These are phyloP conservation scores for Globisporangium radiosum DNA, from an alignment of 352 stramenopile species.

Conservation along the genomic window DNA sequence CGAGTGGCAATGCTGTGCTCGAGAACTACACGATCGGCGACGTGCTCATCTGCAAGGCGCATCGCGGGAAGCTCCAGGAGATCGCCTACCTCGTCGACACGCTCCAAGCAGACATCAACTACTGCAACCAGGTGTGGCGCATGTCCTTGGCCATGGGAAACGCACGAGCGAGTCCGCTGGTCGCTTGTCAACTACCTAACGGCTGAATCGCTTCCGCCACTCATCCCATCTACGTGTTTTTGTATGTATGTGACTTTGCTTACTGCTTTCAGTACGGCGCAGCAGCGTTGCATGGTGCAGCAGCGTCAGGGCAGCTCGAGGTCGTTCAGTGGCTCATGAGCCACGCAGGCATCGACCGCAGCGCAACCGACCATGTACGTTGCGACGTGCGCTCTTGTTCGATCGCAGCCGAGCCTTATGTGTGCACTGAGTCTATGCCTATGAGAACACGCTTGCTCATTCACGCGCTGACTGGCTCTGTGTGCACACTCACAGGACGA, in stretches of 20 bases:
- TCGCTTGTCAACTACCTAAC: too few relatives aligned
- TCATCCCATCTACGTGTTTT: too few relatives aligned
- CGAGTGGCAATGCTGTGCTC: conserved; percentile 37
- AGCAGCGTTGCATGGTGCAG: conserved; percentile 68
- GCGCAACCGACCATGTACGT: conserved; percentile 62
- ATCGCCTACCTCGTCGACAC: conserved; percentile 68
- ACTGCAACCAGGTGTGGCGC: conserved; percentile 70
- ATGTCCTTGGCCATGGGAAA: background rate
- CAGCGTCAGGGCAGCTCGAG: conserved; percentile 71
- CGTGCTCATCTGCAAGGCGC: conserved; percentile 80
- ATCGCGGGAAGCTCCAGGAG: conserved; percentile 79
- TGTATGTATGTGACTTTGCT: too few relatives aligned
- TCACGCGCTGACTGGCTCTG: background rate
- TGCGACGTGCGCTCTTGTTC: too few relatives aligned
- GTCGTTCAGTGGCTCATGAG: conserved; percentile 76
- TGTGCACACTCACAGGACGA: conserved; percentile 35
- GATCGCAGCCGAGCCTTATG: too few relatives aligned
- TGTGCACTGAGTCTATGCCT: background rate
- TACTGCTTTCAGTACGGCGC: conserved; percentile 56
- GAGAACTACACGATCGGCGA: conserved; percentile 82
- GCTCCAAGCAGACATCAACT: conserved; percentile 78
- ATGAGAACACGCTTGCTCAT: too few relatives aligned
- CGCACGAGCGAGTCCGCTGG: background rate
- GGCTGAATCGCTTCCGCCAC: too few relatives aligned
- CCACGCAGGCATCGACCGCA: conserved; percentile 49